Evolutionary conservation across 1,284 basidiomycete genomes (phyloP).

Genomic region (Tilletia setariae): DNA sequence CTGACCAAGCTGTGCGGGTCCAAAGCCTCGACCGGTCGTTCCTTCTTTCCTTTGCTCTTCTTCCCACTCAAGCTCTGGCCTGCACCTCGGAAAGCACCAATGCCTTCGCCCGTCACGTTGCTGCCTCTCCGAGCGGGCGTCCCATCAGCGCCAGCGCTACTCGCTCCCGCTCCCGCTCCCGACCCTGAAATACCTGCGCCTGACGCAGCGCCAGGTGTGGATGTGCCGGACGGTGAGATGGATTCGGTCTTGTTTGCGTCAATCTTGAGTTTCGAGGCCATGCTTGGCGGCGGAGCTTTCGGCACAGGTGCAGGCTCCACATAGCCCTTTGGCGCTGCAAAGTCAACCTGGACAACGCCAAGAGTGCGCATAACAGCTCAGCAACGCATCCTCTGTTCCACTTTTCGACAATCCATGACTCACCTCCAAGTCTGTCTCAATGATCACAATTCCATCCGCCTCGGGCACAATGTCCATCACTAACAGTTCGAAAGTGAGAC

Average conservation of each 20-base stretch:
- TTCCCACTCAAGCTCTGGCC: constrained; percentile 52
- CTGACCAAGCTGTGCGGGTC: constrained; percentile 47
- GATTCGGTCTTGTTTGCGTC: constrained; percentile 58
- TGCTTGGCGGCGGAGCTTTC: constrained; percentile 77
- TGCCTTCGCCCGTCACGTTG: constrained; percentile 26
- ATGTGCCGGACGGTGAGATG: constrained; percentile 51
- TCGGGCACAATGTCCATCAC: constrained; percentile 86
- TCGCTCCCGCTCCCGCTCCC: not conserved
- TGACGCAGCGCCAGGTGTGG: constrained; percentile 50
- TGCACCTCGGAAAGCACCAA: constrained; percentile 42
- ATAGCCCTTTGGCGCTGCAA: constrained; percentile 64
- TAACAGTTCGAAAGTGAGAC: constrained; percentile 87
- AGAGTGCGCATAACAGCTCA: not conserved
- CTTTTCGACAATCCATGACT: not conserved
- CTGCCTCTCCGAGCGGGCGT: constrained; percentile 19
- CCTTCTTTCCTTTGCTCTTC: constrained; percentile 47
- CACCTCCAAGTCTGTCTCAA: constrained; percentile 94
- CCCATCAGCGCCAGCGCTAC: not conserved
- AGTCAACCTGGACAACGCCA: constrained; percentile 58
- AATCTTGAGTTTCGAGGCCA: constrained; percentile 96
- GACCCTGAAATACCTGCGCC: constrained; percentile 18
- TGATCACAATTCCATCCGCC: constrained; percentile 75
- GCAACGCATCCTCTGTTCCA: constrained; percentile 59
- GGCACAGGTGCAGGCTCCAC: constrained; percentile 81
- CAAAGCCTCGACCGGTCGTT: constrained; percentile 46